A percentile compares a stretch with the other conserved stretches of the same genome.
Conservation (phyloP, 2,329 filamentous ascomycete species). For the Xylaria sp. region DNA sequence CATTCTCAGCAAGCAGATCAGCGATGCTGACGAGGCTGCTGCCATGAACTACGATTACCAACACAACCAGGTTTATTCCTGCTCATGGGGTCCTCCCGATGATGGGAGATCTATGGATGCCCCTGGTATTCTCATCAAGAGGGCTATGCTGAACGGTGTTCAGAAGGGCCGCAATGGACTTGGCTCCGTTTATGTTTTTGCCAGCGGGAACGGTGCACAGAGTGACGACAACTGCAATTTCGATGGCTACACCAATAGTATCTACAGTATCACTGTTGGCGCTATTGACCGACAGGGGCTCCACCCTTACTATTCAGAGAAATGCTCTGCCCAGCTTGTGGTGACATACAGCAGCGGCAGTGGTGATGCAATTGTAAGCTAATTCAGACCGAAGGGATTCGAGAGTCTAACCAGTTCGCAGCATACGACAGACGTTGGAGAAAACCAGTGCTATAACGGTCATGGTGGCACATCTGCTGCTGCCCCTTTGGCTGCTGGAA, state of each 20-base stretch:
- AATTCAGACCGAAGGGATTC: neutral
- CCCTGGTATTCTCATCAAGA: slow-evolving; percentile 86
- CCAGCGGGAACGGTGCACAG: slow-evolving; percentile 90
- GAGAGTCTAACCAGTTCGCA: slow-evolving; percentile 44
- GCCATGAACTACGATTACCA: slow-evolving; percentile 94
- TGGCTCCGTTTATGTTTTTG: slow-evolving; percentile 96
- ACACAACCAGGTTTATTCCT: slow-evolving; percentile 96
- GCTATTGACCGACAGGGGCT: slow-evolving; percentile 86
- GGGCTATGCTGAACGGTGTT: slow-evolving; percentile 90
- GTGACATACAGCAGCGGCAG: slow-evolving; percentile 96
- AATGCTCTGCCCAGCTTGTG: slow-evolving; percentile 93
- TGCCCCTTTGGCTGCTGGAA: slow-evolving; percentile 89
- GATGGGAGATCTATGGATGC: slow-evolving; percentile 95
- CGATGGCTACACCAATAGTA: slow-evolving; percentile 98
- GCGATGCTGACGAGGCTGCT: slow-evolving; percentile 89
- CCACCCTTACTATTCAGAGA: slow-evolving; percentile 97
- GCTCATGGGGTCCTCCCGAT: slow-evolving; percentile 97
- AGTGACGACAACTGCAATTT: slow-evolving; percentile 98
- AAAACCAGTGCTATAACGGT: slow-evolving; percentile 78
- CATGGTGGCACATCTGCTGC: slow-evolving; percentile 97
- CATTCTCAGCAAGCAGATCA: slow-evolving; percentile 90
- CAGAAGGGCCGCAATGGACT: slow-evolving; percentile 86
- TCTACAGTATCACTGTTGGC: slow-evolving; percentile 97
- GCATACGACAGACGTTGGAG: slow-evolving; percentile 95
- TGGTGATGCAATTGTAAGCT: slow-evolving; percentile 79